Evolutionary conservation across 2,329 filamentous ascomycete species (phyloP), one percentile per base, ranked within the genome.

Genomic region (Scedosporium aurantiacum): DNA sequence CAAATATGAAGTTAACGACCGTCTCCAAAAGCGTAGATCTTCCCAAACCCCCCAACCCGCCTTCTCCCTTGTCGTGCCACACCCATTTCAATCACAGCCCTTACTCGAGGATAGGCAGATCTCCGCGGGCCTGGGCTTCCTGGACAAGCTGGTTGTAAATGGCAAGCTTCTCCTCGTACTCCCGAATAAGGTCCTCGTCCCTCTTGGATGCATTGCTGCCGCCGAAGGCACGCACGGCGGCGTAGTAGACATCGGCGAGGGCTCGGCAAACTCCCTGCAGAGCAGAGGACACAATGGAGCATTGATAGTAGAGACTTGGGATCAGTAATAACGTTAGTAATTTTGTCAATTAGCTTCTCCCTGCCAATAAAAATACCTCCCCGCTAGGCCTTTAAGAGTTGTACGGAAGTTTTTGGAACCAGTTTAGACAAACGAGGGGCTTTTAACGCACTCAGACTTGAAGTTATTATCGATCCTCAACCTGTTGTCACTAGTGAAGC

Each of bases 401-500:
- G 28, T 5, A 6, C 28, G 7, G 7, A 1, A 28, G 28, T 7
- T 28, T 28, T 28, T 28, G 28, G 7, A 4, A 28, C 1, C 28
- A 28, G 25, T 3, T 27, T 27, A 28, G 28, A 37, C 6, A 37
- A 37, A 37, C 14, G 32, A 37, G 8, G 10, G 14, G 6, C 32
- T 37, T 2, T 12, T 12, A 3, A 69, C 74, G 58, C 57, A 77
- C 74, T 80, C 78, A 0, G 40, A 65, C 66, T 74, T 75, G 67
- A 84, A 82, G 18, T 79, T 77, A 57, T 69, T 65, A 58, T 84
- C 81, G 47, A 84, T 78, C 4, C 64, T 69, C 18, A 68, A 60
- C 66, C 78, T 79, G 60, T 68, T 71, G 5, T 64, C 68, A 5
- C 70, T 68, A 2, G 72, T 76, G 68, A 83, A 81, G 2, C 81